Evolutionary conservation across 108 stramenopile genomes (phyloP), one percentile per base, ranked within the genome.

Genomic region (Nannochloropsis gaditana): DNA sequence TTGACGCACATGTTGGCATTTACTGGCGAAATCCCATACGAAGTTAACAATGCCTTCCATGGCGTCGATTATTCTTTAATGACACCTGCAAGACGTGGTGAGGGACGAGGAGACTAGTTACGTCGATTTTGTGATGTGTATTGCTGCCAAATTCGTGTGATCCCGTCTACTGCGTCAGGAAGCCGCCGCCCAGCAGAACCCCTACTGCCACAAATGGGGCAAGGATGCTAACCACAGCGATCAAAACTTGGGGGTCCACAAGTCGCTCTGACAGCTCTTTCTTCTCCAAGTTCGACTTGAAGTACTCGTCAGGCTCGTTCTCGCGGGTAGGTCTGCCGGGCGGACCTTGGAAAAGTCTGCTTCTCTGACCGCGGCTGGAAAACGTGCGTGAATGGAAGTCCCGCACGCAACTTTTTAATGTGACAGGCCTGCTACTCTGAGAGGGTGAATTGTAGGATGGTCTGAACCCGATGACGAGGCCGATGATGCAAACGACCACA

Each of bases 281-380:
- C 59, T 73, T 73, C 8, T 73, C 59, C 59, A 73, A n/a, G 59
- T 73, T 73, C 19, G 59, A 73, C 59, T 73, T 73, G 59, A 73
- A 73, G n/a, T 73, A 73, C 59, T 73, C 59, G n/a, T 73, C 59
- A 6, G 59, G 59, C 59, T 73, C 59, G n/a, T 73, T 73, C 59
- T 73, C 59, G n/a, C 59, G 59, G 59, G 59, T 73, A 73, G 59
- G 59, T 15, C 59, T 15, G 59, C 19, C 15, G n/a, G 59, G 59
- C 3, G 59, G 59, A 15, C 59, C 59, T n/a, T 73, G 19, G 59
- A 73, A 73, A 15, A 73, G n/a, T n/a, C 59, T 73, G 59, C 59
- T 73, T 3, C 59, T 2, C 19, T n/a, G 15, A n/a, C 59, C 31
- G 31, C 31, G 31, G 31, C 31, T 31, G 31, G 31, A 31, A 31